Evolutionary conservation across 441 rosid genomes (phyloP), one percentile per base, ranked within the genome.

Genomic region (Pelargonium myrrhifolium): DNA sequence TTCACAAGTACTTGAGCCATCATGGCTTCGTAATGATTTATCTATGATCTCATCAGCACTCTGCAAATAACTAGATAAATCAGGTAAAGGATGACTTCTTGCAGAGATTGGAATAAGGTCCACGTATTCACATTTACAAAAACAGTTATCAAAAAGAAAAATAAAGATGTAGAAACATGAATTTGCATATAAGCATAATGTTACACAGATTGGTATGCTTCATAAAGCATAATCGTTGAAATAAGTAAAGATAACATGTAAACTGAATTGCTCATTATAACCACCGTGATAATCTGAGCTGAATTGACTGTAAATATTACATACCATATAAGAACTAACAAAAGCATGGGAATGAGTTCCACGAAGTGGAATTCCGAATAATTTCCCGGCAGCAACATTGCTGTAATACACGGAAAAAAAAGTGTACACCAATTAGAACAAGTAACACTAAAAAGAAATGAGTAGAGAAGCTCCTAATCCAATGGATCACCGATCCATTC

Each of bases 341-440:
- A 90, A 92, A 43, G 98, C 97, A 84, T 92, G 98, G 22, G 97
- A 90, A 82, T 90, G 98, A 42, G 97, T 92, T 71, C 97, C 98
- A 70, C 92, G 87, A 66, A 92, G 88, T 18, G 98, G 98, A 73
- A 92, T 92, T 60, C 93, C 92, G 71, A 89, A 92, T 72, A 90
- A 70, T 75, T 65, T 83, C 61, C 97, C 98, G 55, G 98, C 97
- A 31, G 98, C 93, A 77, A 88, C 96, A 80, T 92, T 92, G 80
- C 98, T 92, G 86, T 65, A 65, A 70, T 42, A 65, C 60, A 67
- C 24, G 63, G 65, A 14, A 37, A 15, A 75, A 53, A 66, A 56
- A 61, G 58, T 51, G 20, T 15, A n/a, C 15, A 15, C 58, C 58
- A 51, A 51, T 51, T 51, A 51, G 20, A 51, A 51, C 58, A 14